Conservation (phyloP, 805 yeast species). For the Brettanomyces nanus region DNA sequence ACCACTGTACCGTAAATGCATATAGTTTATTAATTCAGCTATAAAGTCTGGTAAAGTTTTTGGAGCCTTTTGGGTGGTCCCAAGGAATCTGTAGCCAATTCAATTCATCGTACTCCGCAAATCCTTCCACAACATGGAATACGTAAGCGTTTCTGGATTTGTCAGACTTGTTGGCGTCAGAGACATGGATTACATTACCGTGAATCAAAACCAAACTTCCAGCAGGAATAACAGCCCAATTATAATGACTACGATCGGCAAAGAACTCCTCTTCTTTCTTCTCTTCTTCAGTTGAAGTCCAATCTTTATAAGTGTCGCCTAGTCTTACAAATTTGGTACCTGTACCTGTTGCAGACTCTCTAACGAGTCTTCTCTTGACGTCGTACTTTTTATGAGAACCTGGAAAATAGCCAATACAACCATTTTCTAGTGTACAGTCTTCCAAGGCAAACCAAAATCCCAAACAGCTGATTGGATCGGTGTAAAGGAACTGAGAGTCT, state of each 20-base stretch:
- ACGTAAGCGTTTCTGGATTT: conserved; percentile 69
- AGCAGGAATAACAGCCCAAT: conserved; percentile 53
- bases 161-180: conserved; percentile 47
- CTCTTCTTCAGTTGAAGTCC: conserved; percentile 16
- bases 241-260: conserved; percentile 34
- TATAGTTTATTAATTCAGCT: no score
- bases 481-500: conserved; percentile 65
- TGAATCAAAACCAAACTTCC: conserved; percentile 68
- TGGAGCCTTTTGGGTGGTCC: conserved; percentile 41
- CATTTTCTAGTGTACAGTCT: conserved; percentile 59
- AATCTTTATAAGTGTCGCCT: conserved; percentile 13
- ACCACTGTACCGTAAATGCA: no score
- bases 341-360: conserved; percentile 35
- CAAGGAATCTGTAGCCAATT: conserved; percentile 81
- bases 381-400: conserved; percentile 59
- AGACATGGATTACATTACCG: conserved; percentile 64
- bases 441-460: conserved; percentile 83
- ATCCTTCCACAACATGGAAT: conserved; percentile 72
- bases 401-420: conserved; percentile 61
- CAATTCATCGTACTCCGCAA: conserved; percentile 45
- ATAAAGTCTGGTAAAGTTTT: conserved; percentile 43
- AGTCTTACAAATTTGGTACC: conserved; percentile 50
- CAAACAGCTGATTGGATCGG: conserved; percentile 61
- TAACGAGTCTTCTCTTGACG: conserved; percentile 55
- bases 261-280: conserved; percentile 16